Evolutionary conservation across 108 stramenopile genomes (phyloP), one percentile per base, ranked within the genome.

Genomic region (Mayamaea pseudoterrestris): DNA sequence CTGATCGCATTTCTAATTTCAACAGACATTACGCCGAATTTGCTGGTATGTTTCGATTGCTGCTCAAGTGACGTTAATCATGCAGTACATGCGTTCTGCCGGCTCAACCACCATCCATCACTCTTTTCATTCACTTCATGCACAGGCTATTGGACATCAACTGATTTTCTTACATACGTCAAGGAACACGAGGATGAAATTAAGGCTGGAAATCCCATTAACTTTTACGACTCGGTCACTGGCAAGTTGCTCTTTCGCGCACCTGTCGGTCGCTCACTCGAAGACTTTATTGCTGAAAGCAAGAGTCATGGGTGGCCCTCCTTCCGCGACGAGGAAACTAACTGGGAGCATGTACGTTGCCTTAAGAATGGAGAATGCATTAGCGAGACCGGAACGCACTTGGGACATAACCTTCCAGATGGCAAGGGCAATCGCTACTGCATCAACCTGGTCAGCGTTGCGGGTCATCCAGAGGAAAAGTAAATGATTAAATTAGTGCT

Each of bases 391-490:
- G 93, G 93, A 20, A 89, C 89, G 9, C 83, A 85, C 52, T 54
- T 85, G 8, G 83, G 78, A 22, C 83, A 84, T 67, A 84, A 84
- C 50, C 49, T 90, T 0, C 82, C 80, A 0, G 82, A 83, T 47
- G 6, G 21, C 14, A 76, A 39, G 11, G 79, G 79, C 4, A 87
- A 86, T 41, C 21, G 50, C 5, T 51, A 51, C 35, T 95, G 94
- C 46, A 93, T 95, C 57, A 93, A 95, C 42, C 66, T 95, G 28
- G 90, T 92, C 5, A 75, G 73, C 58, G 77, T 93, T 31, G 94
- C 94, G 2, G 94, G 94, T 5, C 47, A 61, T 21, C 80, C 80
- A 21, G 8, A 25, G 14, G 35, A 2, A 39, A n/a, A n/a, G n/a
- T n/a, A n/a, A n/a, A n/a, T n/a, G n/a, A n/a, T n/a, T n/a, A n/a